Base-by-base conservation (phyloP, 2,329 filamentous ascomycete genomes). In the Pseudogymnoascus sp. region DNA sequence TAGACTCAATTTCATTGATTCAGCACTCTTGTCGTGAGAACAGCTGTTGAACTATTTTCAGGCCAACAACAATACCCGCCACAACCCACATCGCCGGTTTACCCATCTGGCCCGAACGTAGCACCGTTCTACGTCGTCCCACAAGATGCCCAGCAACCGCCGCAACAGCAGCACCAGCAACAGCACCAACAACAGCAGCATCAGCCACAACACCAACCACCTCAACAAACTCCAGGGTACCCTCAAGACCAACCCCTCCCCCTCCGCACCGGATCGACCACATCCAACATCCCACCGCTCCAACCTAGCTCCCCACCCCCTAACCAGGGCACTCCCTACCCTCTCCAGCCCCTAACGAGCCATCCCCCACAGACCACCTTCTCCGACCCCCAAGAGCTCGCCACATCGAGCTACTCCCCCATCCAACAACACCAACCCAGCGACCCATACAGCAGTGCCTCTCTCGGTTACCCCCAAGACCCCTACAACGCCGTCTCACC, bases 321-420 rank as follows among this genome's bases (percentile, higher is more conserved):
- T 65, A 76, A 74, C 42, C 75, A 80, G 40, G 85, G 85, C 70
- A 73, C 78, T 38, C 74, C 63, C 75, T 77, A 63, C 47, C 81
- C 74, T 73, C 79, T 75, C 63, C 77, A 75, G 64, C 76, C 71
- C 65, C 74, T 74, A 67, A 75, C 72, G 17, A 76, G 74, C 64
- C 84, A 83, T 64, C 84, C 83, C 15, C 87, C 86, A 3, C 83
- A 87, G 71, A 88, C 85, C 73, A 88, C 84, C 10, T 89, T 88
- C 69, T 86, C 87, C 28, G 84, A 85, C 67, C 86, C 89, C 0
- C 90, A 93, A 75, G 90, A 93, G 76, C 79, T 93, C 57, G 87
- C 89, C 26, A 91, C 89, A 0, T 89, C 88, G 0, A 85, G 84
- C 9, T 93, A 92, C 71, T 89, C 88, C 3, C 89, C 89, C 44